phyloP scores from a whole-genome alignment of 139 green algal genomes.

The Chlorella sp. region DNA sequence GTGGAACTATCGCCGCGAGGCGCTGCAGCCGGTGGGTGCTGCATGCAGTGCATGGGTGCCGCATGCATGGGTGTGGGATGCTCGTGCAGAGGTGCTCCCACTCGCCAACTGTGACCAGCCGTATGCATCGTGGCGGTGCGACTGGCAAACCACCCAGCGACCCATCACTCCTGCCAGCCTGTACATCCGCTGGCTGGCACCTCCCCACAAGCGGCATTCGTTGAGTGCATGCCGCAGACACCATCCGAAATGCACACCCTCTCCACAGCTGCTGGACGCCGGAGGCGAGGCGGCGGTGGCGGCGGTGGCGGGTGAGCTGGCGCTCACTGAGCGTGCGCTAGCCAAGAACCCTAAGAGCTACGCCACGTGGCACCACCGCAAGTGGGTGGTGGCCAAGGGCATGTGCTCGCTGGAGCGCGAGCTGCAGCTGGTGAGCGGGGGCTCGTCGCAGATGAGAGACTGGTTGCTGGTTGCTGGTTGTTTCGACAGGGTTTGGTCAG shows the following conservation, averaged over 20 bases:
- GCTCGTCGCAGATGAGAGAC: too few species aligned
- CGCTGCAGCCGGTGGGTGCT: conserved; percentile 43
- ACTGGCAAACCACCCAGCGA: not conserved
- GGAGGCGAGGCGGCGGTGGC: conserved; percentile 54
- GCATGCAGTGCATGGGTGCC: not conserved
- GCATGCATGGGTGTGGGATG: not conserved
- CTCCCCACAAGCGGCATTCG: too few species aligned
- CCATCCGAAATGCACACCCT: too few species aligned
- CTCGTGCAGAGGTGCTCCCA: too few species aligned
- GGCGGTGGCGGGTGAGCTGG: conserved; percentile 62
- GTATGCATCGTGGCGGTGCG: not conserved
- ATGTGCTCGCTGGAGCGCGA: conserved; percentile 61
- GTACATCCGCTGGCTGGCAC: too few species aligned
- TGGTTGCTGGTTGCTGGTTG: too few species aligned
- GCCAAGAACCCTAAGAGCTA: conserved; percentile 94
- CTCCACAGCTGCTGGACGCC: conserved; percentile 18
- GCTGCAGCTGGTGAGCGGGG: conserved; percentile 54
- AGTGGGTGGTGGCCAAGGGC: conserved; percentile 78
- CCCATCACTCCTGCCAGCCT: too few species aligned
- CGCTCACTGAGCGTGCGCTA: conserved; percentile 67
- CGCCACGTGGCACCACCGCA: conserved; percentile 92
- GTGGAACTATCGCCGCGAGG: conserved; percentile 90
- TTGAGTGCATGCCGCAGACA: too few species aligned
- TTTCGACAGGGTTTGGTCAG: too few species aligned
- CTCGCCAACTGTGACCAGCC: not conserved